Conservation (phyloP, 345 rosid genomes). For the Euphorbia peplus region DNA sequence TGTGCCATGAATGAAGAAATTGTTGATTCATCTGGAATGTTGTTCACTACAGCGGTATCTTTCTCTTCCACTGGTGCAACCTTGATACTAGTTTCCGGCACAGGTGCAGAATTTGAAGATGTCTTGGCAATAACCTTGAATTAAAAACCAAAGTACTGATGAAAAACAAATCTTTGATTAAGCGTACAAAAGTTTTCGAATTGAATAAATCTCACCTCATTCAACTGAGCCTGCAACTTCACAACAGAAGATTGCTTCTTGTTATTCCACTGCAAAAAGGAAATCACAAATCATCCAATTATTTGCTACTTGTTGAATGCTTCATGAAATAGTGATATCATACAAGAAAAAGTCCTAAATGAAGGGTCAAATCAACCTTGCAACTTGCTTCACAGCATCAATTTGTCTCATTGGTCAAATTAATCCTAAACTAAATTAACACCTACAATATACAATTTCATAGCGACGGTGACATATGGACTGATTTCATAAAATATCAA, state of each 20-base stretch:
- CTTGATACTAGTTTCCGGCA: constrained; percentile 24
- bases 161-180: background rate
- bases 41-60: constrained; percentile 29
- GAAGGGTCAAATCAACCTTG: background rate
- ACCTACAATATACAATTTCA: too few species aligned
- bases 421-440: too few species aligned
- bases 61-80: constrained; percentile 36
- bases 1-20: constrained; percentile 78
- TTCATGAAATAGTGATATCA: background rate
- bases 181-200: background rate
- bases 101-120: constrained; percentile 48
- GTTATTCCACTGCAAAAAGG: constrained; percentile 35
- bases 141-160: constrained; percentile 6
- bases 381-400: background rate
- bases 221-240: constrained; percentile 49
- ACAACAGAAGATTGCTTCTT: constrained; percentile 39
- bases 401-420: too few species aligned
- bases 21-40: constrained; percentile 49
- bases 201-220: constrained; percentile 45
- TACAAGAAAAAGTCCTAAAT: background rate
- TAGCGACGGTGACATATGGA: background rate
- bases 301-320: background rate
- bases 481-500: background rate
- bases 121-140: constrained; percentile 46
- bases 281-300: background rate